A percentile compares a stretch with the other conserved stretches of the same genome.
These are phyloP conservation scores for Populus hybrid DNA, from an alignment of 441 rosid genomes.

Conservation along the genomic window DNA sequence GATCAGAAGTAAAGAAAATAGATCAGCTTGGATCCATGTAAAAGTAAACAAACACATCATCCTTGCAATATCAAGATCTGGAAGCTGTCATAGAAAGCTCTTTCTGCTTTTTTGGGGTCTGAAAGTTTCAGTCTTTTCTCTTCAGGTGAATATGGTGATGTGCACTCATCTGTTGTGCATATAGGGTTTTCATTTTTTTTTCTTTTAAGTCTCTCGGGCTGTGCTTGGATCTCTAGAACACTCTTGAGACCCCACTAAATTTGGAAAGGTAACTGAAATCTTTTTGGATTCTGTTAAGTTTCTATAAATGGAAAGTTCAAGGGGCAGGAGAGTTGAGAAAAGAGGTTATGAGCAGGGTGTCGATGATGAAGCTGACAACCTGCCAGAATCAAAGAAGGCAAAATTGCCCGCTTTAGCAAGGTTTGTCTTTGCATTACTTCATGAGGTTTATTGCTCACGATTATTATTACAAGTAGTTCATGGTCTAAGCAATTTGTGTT, in stretches of 20 bases:
- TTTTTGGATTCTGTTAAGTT: conserved; percentile 16
- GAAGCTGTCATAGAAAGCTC: conserved; percentile 21
- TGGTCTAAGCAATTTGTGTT: not conserved
- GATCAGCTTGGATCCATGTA: conserved; percentile 47
- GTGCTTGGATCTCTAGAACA: not conserved
- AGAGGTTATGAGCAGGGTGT: conserved; percentile 54
- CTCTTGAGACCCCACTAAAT: not conserved
- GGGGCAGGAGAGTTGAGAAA: conserved; percentile 46
- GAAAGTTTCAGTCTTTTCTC: conserved; percentile 10
- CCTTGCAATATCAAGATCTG: conserved; percentile 40
- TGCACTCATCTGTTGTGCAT: not conserved
- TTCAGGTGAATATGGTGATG: not conserved
- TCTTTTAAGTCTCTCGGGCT: conserved; percentile 38
- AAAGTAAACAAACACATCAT: conserved; percentile 29
- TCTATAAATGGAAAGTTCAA: conserved; percentile 60
- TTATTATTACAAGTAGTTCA: not conserved
- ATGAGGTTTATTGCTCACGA: not conserved
- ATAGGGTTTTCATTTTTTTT: conserved; percentile 21
- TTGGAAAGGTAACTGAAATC: not conserved
- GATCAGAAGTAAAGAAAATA: conserved; percentile 20
- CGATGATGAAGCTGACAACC: conserved; percentile 46
- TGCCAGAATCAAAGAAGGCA: conserved; percentile 63
- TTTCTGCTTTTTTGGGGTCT: conserved; percentile 19
- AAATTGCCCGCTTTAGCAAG: conserved; percentile 86
- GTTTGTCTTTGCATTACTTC: conserved; percentile 36